A percentile compares a stretch with the other conserved stretches of the same genome.
These are phyloP conservation scores for Vaccinium myrtillus DNA, from an alignment of 148 eudicot genomes.

Conservation along the genomic window DNA sequence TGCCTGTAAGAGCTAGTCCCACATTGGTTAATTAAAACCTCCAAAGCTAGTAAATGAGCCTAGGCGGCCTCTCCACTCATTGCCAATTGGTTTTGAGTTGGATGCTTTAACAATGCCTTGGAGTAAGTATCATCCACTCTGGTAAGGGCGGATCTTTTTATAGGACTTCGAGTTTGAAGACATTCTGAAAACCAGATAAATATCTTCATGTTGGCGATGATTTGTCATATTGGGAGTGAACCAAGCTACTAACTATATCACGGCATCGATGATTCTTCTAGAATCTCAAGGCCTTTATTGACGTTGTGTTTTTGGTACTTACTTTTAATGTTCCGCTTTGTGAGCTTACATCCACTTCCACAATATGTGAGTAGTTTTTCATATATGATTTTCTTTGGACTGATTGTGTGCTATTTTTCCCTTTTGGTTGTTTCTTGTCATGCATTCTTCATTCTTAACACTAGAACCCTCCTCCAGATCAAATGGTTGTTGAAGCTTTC, in stretches of 20 bases:
- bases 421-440: neutral
- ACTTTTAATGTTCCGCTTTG: neutral
- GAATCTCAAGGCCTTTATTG: neutral
- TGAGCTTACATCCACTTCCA: neutral
- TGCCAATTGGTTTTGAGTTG: no score
- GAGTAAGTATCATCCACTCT: neutral
- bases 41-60: no score
- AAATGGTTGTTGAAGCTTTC: slow-evolving; percentile 86
- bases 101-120: neutral
- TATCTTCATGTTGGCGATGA: neutral
- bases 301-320: neutral
- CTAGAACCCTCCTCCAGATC: slow-evolving; percentile 46
- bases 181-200: neutral
- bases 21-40: neutral
- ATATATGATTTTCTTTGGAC: neutral
- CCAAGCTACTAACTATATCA: neutral
- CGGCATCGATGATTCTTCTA: neutral
- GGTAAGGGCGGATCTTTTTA: neutral
- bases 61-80: no score
- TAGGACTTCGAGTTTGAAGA: neutral
- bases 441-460: neutral
- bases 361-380: neutral
- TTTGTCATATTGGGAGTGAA: neutral
- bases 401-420: neutral
- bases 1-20: neutral